These are phyloP conservation scores for Golubevia pallescens DNA, from an alignment of 1,284 basidiomycete genomes.

Conservation along the genomic window DNA sequence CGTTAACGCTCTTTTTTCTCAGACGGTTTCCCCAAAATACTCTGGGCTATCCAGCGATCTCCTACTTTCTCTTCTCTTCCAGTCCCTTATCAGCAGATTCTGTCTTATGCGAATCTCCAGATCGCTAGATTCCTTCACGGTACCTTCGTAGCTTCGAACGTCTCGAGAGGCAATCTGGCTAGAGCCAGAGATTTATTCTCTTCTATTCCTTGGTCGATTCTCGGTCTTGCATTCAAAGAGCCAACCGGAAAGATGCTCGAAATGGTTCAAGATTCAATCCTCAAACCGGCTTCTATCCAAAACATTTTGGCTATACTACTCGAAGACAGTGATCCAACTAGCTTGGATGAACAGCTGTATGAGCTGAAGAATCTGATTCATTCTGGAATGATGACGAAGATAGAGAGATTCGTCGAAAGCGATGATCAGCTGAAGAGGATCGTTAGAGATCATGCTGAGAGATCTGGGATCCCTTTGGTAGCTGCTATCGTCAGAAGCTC, in stretches of 20 bases:
- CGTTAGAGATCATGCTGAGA: conserved; percentile 46
- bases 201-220: conserved; percentile 51
- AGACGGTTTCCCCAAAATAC: conserved; percentile 53
- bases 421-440: conserved; percentile 54
- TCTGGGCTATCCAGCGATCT: conserved; percentile 37
- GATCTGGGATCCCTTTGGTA: conserved; percentile 51
- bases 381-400: conserved; percentile 51
- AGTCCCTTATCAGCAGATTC: conserved; percentile 47
- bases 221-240: conserved; percentile 48
- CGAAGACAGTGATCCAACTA: conserved; percentile 46
- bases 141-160: conserved; percentile 49
- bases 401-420: conserved; percentile 44
- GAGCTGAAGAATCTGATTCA: conserved; percentile 38
- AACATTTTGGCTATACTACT: conserved; percentile 35
- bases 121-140: conserved; percentile 51
- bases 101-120: conserved; percentile 54
- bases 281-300: neutral
- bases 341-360: conserved; percentile 43
- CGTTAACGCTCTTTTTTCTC: conserved; percentile 26
- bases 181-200: conserved; percentile 40
- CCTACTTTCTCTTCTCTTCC: conserved; percentile 39
- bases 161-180: conserved; percentile 47
- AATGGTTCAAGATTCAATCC: conserved; percentile 30
- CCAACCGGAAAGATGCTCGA: conserved; percentile 35
- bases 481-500: conserved; percentile 56